phyloP scores from a whole-genome alignment of 106 monocot genomes.

The Platanthera zijinensis region DNA sequence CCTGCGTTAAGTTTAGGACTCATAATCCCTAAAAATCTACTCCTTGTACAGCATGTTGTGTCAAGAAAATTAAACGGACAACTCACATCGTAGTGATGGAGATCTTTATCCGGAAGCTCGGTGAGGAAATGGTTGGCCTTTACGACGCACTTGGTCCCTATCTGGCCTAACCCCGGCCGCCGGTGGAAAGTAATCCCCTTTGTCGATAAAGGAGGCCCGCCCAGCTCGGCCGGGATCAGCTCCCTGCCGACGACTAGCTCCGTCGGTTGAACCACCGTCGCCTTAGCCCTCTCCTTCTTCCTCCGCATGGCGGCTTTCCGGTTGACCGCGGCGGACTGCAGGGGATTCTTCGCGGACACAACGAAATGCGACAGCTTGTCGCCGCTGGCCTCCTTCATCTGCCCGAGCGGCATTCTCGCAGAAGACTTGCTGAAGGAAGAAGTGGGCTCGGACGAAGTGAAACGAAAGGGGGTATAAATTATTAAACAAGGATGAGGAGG shows the following conservation, averaged over 20 bases:
- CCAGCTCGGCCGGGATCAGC: background rate
- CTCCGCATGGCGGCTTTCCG: constrained; percentile 25
- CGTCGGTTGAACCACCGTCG: background rate
- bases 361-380: constrained; percentile 24
- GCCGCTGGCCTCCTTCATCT: constrained; percentile 13
- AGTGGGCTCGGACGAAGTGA: constrained; percentile 4
- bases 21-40: background rate
- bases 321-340: constrained; percentile 35
- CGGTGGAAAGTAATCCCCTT: constrained; percentile 41
- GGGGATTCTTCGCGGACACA: constrained; percentile 19
- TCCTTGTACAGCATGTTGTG: background rate
- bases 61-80: background rate
- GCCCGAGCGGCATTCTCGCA: constrained; percentile 21
- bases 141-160: constrained; percentile 74
- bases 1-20: constrained; percentile 36
- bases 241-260: background rate
- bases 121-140: constrained; percentile 95
- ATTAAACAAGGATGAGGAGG: background rate
- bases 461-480: background rate
- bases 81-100: constrained; percentile 87
- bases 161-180: constrained; percentile 64
- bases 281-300: constrained; percentile 12
- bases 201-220: constrained; percentile 43
- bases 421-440: background rate
- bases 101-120: constrained; percentile 71